phyloP scores from a whole-genome alignment of 192 early-diverging fungal species.

The Blastocladiella britannica region DNA sequence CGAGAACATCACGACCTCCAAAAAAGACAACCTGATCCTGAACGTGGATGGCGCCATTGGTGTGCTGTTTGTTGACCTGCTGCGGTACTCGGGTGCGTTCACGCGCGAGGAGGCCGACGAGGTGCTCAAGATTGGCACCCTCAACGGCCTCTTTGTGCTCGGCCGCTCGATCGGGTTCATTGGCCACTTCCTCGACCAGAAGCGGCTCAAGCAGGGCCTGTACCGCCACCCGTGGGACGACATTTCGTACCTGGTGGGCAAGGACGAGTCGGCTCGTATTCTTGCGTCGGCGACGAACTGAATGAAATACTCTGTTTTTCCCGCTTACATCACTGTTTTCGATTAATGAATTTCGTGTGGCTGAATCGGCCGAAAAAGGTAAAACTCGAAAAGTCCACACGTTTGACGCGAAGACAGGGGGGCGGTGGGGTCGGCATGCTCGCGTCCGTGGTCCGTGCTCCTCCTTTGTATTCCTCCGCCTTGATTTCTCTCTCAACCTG shows the following conservation, averaged over 20 bases:
- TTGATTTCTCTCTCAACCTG: too few relatives aligned
- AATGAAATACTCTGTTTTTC: too few relatives aligned
- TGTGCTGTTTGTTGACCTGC: slow-evolving; percentile 83
- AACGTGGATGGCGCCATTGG: slow-evolving; percentile 90
- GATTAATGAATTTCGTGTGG: too few relatives aligned
- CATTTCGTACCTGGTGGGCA: slow-evolving; percentile 52
- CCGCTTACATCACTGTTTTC: too few relatives aligned
- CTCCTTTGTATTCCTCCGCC: too few relatives aligned
- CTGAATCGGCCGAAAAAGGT: too few relatives aligned
- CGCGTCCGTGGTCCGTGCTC: too few relatives aligned
- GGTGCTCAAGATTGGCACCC: slow-evolving; percentile 80
- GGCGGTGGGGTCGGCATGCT: too few relatives aligned
- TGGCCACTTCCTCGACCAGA: slow-evolving; percentile 95
- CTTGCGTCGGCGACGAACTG: background rate
- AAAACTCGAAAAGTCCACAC: too few relatives aligned
- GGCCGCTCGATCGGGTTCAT: slow-evolving; percentile 92
- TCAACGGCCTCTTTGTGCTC: slow-evolving; percentile 92
- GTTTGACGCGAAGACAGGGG: too few relatives aligned
- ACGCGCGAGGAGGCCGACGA: slow-evolving; percentile 85
- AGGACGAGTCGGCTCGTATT: background rate
- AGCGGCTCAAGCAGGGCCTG: slow-evolving; percentile 91
- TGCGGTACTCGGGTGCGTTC: slow-evolving; percentile 82
- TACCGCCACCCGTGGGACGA: slow-evolving; percentile 98
- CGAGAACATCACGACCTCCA: slow-evolving; percentile 84
- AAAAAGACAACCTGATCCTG: slow-evolving; percentile 96